Evolutionary conservation across 441 rosid species (phyloP), one percentile per base, ranked within the genome.

Genomic region (Populus tomentosa): DNA sequence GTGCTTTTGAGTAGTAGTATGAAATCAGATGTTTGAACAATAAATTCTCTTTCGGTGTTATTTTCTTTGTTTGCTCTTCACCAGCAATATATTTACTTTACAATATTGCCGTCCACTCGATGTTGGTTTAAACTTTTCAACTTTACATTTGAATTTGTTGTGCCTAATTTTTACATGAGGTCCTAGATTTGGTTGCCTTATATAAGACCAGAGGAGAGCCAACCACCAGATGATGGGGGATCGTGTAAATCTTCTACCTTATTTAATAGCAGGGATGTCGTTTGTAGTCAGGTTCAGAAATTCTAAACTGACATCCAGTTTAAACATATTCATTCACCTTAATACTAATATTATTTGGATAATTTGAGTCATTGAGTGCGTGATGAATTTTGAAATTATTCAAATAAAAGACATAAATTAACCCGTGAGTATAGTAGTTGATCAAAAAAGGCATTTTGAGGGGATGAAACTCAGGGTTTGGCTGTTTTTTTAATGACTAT

Each of bases 1-100:
- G 70, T 53, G 32, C 62, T 70, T 69, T 53, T 78, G 68, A 65
- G 78, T 63, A 26, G 2, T 68, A 69, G 33, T 14, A 5, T 38
- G 64, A 32, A 63, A 79, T 14, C 20, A 46, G 56, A 8, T 38
- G 10, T 64, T 40, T 8, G 33, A 14, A 46, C 26, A 40, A 9
- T 18, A 74, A 42, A 36, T 21, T 74, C 75, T 30, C 40, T 9
- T 28, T 33, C 36, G 64, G 16, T 61, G 62, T 5, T 64, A 50
- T 46, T n/a, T 32, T 70, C 18, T 75, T 20, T 4, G 2, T 70
- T 38, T 67, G 59, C 65, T 61, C 20, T 46, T 30, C 53, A 33
- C 33, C 61, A 62, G 2, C 67, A 64, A 10, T 64, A 10, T 24
- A 23, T 46, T 46, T 14, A 46, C 56, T 4, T 46, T 1, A 4